Evolutionary conservation across 257 asterid species (phyloP).

Genomic region (Rubia yunnanensis): DNA sequence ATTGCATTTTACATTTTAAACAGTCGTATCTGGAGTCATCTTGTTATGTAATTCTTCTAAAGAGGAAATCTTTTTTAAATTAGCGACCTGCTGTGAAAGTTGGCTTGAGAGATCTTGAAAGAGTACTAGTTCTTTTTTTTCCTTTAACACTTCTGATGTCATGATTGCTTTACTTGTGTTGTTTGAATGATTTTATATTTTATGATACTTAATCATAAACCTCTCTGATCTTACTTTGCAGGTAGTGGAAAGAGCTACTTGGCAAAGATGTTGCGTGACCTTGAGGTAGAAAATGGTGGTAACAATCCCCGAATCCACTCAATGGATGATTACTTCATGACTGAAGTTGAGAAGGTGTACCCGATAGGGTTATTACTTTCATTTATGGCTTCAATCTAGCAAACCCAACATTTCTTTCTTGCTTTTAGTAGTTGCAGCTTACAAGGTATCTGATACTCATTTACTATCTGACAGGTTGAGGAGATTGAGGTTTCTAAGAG

Average conservation of each 20-base stretch:
- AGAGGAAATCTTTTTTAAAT: not conserved
- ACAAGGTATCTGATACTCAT: not conserved
- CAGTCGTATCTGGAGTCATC: not conserved
- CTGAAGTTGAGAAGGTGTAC: slow-evolving; percentile 89
- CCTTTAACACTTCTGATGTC: not conserved
- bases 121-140: not conserved
- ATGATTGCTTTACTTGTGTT: not conserved
- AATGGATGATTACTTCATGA: slow-evolving; percentile 97
- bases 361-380: slow-evolving; percentile 6
- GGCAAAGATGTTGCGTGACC: slow-evolving; percentile 80
- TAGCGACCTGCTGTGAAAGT: not conserved
- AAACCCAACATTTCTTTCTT: not conserved
- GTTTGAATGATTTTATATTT: not conserved
- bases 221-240: slow-evolving; percentile 26
- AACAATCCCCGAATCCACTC: slow-evolving; percentile 86
- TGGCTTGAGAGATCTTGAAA: not conserved
- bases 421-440: not conserved
- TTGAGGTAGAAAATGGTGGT: slow-evolving; percentile 96
- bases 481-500: slow-evolving; percentile 53
- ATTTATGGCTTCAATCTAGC: not conserved
- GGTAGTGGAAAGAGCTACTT: slow-evolving; percentile 99
- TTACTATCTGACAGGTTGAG: slow-evolving; percentile 39
- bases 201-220: not conserved
- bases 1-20: not conserved
- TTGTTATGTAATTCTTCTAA: not conserved